Evolutionary conservation across 2,329 filamentous ascomycete genomes (phyloP), one percentile per base, ranked within the genome.

Genomic region (Metarhizium robertsii): DNA sequence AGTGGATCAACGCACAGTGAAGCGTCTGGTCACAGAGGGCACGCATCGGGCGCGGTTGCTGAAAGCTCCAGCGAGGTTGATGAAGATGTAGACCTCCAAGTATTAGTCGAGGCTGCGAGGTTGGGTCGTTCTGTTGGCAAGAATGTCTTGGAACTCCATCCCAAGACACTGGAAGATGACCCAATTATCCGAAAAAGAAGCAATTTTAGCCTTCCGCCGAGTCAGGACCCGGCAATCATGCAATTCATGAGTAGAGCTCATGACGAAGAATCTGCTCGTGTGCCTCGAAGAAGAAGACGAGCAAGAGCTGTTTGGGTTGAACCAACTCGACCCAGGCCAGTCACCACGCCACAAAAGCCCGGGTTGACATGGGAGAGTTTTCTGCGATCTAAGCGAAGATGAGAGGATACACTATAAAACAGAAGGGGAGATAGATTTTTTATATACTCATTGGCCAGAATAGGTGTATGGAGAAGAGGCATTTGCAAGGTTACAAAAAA

Each of bases 121-220:
- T 48, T 61, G 6, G 65, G 64, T 6, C 60, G 61, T 14, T 57
- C 62, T 14, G 57, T 60, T 2, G 57, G 61, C 1, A 65, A 64
- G n/a, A 64, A 65, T 2, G 64, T 63, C 3, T 57, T 75, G 11
- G 73, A 75, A 58, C 64, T 75, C 20, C 73, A 75, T 49, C 71
- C 72, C 0, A 63, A 66, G n/a, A 75, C 73, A 8, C 60, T 66
- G 4, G 69, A 67, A 53, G 68, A 74, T 25, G 73, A 75, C 34
- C 70, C 71, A 0, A 66, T 74, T 16, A 46, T 75, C 16, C 62
- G 63, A 38, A 62, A 61, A 0, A 62, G 62, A 25, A 66, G 58
- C 42, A 63, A 66, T 18, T 54, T 60, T 1, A 63, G 61, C 11
- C 53, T 69, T 34, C 73, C 73, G 7, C 73, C 73, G 5, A 75